Conservation (phyloP, 345 rosid species). For the Carallia brachiata region DNA sequence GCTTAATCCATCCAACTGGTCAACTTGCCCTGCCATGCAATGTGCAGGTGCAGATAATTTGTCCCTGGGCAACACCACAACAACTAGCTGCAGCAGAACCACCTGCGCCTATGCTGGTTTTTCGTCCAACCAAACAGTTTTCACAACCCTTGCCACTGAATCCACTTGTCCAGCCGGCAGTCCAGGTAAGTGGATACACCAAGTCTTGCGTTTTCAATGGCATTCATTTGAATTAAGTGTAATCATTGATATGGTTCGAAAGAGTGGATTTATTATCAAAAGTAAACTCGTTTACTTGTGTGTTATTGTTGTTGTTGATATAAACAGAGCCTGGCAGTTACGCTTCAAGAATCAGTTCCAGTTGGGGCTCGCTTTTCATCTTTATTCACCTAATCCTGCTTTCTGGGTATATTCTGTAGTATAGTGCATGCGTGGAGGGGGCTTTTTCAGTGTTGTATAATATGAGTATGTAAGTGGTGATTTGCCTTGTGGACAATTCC, state of each 20-base stretch:
- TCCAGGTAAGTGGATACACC: conserved; percentile 27
- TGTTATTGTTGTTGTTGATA: conserved; percentile 4
- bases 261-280: too few relatives aligned
- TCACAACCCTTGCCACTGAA: conserved; percentile 32
- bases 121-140: conserved; percentile 32
- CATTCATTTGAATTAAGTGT: background rate
- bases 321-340: conserved; percentile 26
- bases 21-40: conserved; percentile 49
- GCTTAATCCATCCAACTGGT: conserved; percentile 29
- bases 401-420: conserved; percentile 28
- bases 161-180: conserved; percentile 37
- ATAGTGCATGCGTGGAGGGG: background rate
- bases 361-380: conserved; percentile 29
- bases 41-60: conserved; percentile 43
- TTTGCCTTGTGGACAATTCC: too few relatives aligned
- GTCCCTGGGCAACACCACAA: conserved; percentile 42
- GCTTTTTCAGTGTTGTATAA: too few relatives aligned
- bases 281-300: background rate
- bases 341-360: conserved; percentile 34
- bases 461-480: too few relatives aligned
- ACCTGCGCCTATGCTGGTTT: conserved; percentile 73
- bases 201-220: background rate
- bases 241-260: too few relatives aligned
- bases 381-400: conserved; percentile 34
- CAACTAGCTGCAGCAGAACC: conserved; percentile 35